Evolutionary conservation across 2,329 filamentous ascomycete species (phyloP).

Genomic region (Fusarium sp.): DNA sequence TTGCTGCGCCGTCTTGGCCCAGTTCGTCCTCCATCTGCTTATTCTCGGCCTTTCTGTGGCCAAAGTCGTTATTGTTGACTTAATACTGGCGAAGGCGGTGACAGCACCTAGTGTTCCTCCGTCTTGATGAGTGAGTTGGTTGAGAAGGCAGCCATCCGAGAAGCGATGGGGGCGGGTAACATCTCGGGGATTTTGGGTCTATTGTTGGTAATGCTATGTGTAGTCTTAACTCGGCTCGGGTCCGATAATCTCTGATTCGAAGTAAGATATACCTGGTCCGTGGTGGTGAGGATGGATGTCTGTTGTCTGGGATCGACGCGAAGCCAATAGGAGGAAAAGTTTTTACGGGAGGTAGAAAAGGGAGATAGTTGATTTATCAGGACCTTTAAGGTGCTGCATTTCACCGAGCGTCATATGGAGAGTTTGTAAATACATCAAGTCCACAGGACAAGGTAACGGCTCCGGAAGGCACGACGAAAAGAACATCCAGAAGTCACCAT

Average conservation of each 20-base stretch:
- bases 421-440: neutral
- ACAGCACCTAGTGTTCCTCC: neutral
- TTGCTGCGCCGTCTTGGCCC: neutral
- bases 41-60: neutral
- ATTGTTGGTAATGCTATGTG: neutral
- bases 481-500: neutral
- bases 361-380: neutral
- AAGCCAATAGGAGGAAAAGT: neutral
- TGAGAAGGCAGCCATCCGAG: neutral
- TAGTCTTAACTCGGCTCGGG: too few species aligned
- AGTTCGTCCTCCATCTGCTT: neutral
- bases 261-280: neutral
- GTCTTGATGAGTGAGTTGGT: neutral
- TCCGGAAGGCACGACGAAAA: neutral
- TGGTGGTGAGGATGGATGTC: neutral
- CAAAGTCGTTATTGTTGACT: neutral
- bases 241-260: neutral
- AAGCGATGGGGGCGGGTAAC: neutral
- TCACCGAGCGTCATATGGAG: neutral
- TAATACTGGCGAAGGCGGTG: neutral
- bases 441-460: neutral
- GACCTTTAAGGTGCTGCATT: neutral
- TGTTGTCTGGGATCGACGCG: neutral
- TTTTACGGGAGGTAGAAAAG: neutral
- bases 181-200: neutral